Percentiles rank a stretch among this genome's conserved stretches.
These are phyloP conservation scores for Amaranthus tricolor DNA, from an alignment of 179 eudicot genomes.

Conservation along the genomic window DNA sequence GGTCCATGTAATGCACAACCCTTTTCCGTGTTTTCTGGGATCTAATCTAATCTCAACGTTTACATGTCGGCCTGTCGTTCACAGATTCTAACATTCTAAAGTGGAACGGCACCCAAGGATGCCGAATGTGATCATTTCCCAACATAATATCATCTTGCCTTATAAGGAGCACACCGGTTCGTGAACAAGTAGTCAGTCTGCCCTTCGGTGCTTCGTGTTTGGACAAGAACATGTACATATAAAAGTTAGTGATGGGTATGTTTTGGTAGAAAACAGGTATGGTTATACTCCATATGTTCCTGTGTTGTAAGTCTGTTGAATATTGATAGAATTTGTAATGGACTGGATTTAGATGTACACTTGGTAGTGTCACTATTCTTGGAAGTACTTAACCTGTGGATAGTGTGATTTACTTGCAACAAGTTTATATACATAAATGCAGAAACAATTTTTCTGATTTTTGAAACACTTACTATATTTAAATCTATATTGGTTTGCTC, in stretches of 20 bases:
- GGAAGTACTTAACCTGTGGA: conserved; percentile 4
- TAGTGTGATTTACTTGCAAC: conserved; percentile 17
- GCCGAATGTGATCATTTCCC: conserved; percentile 3
- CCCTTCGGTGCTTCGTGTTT: background rate
- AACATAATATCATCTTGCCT: background rate
- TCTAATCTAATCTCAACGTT: background rate
- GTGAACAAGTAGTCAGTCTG: background rate
- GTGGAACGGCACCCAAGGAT: conserved; percentile 18
- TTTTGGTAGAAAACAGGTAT: conserved; percentile 20
- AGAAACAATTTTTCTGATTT: conserved; percentile 11
- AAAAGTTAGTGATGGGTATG: conserved; percentile 14
- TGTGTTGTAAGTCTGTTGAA: conserved; percentile 7
- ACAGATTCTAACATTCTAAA: conserved; percentile 24
- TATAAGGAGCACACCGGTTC: conserved; percentile 2
- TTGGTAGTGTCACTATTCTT: conserved; percentile 13
- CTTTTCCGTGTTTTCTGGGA: too few relatives aligned
- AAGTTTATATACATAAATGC: conserved; percentile 24
- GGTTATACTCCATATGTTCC: conserved; percentile 12
- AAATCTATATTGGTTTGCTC: background rate
- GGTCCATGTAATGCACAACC: too few relatives aligned
- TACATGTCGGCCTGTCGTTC: background rate
- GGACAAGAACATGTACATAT: conserved; percentile 30
- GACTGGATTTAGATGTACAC: background rate
- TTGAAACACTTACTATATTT: conserved; percentile 3
- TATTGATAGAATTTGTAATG: conserved; percentile 24